phyloP scores from a whole-genome alignment of 176 grass and related monocot species.

The Dactylis glomerata region DNA sequence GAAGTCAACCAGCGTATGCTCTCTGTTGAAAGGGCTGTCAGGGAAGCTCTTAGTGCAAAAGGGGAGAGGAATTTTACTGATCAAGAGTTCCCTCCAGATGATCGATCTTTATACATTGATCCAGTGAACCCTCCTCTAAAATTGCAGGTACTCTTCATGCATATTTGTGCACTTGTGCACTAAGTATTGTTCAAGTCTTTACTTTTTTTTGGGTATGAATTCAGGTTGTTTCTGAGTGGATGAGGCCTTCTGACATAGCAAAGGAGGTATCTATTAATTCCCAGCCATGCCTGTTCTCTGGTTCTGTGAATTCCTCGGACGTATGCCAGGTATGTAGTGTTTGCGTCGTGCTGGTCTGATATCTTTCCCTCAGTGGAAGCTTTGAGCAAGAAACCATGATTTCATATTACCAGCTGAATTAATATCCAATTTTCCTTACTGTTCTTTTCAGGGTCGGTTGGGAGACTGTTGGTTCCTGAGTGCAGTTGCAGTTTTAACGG shows the following conservation, averaged over 20 bases:
- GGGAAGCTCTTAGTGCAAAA: slow-evolving; percentile 83
- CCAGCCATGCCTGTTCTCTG: slow-evolving; percentile 93
- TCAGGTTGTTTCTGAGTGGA: slow-evolving; percentile 99
- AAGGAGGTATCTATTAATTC: slow-evolving; percentile 70
- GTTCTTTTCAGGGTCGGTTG: slow-evolving; percentile 75
- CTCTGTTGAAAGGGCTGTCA: slow-evolving; percentile 93
- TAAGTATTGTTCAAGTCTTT: slow-evolving; percentile 19
- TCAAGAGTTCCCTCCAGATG: slow-evolving; percentile 91
- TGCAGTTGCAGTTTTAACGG: slow-evolving; percentile 93
- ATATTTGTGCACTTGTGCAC: slow-evolving; percentile 13
- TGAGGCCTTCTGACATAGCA: slow-evolving; percentile 78
- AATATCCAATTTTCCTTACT: slow-evolving; percentile 11
- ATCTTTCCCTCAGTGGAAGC: background rate
- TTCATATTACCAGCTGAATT: slow-evolving; percentile 5
- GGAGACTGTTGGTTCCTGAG: slow-evolving; percentile 99
- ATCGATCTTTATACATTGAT: slow-evolving; percentile 82
- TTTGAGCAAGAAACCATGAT: background rate
- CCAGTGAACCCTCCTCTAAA: slow-evolving; percentile 71
- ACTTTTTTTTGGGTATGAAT: background rate
- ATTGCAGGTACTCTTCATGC: slow-evolving; percentile 65
- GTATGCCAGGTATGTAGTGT: slow-evolving; percentile 82
- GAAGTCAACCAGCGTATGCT: slow-evolving; percentile 95
- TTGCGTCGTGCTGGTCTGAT: background rate
- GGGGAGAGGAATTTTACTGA: slow-evolving; percentile 88
- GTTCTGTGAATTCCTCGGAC: slow-evolving; percentile 89